Evolutionary conservation across 1,139 yeast genomes (phyloP).

Genomic region (Pichia sp.): DNA sequence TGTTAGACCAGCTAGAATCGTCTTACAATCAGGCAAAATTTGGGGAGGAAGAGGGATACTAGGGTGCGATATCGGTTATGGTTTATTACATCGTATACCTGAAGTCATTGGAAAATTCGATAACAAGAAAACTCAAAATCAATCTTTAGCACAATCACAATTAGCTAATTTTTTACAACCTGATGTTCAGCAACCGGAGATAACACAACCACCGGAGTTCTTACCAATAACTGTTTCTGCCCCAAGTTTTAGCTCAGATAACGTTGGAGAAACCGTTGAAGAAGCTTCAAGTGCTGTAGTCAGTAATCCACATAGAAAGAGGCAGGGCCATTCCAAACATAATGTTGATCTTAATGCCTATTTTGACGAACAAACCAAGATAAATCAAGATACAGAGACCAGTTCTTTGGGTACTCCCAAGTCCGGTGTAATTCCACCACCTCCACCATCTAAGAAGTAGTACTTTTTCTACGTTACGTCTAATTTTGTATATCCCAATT

Average conservation of each 20-base stretch:
- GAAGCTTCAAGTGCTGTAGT: slow-evolving; percentile 8
- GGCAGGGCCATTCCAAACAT: neutral
- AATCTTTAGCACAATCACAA: neutral
- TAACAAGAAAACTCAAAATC: slow-evolving; percentile 2
- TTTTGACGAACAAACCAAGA: slow-evolving; percentile 11
- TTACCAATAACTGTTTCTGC: slow-evolving; percentile 6
- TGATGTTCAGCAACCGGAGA: neutral
- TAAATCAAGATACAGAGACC: slow-evolving; percentile 2
- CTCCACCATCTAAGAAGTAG: slow-evolving; percentile 6
- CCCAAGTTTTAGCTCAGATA: slow-evolving; percentile 6
- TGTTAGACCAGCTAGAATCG: slow-evolving; percentile 77
- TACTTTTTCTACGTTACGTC: neutral
- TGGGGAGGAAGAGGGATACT: slow-evolving; percentile 72
- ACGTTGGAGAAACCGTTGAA: slow-evolving; percentile 7
- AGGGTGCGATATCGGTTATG: slow-evolving; percentile 96
- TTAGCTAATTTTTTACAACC: neutral
- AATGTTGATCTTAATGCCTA: slow-evolving; percentile 7
- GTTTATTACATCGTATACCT: slow-evolving; percentile 78
- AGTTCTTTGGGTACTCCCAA: neutral
- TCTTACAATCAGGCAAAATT: slow-evolving; percentile 37
- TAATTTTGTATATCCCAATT: too few relatives aligned
- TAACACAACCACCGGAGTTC: slow-evolving; percentile 11
- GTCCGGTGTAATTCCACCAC: slow-evolving; percentile 3
- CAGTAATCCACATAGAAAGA: slow-evolving; percentile 5
- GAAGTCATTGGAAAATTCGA: slow-evolving; percentile 43